Conservation (phyloP, 768 basidiomycete genomes). For the Russula ochroleuca region DNA sequence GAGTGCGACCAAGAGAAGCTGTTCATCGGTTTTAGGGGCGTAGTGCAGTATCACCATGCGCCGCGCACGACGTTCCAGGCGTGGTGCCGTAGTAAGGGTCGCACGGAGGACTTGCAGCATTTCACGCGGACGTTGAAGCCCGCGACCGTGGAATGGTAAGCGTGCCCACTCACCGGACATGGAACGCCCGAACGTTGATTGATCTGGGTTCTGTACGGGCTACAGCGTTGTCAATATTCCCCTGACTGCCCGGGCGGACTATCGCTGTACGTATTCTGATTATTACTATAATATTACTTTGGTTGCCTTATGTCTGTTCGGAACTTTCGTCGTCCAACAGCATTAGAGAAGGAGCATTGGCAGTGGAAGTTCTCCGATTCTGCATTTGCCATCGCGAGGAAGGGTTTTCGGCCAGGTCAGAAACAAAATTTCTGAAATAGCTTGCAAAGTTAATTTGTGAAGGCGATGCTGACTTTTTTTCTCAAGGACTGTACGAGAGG, state of each 20-base stretch:
- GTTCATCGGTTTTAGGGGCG: constrained; percentile 36
- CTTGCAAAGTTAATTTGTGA: too few species aligned
- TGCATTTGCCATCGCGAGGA: constrained; percentile 49
- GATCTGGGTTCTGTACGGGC: background rate
- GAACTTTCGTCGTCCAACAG: constrained; percentile 31
- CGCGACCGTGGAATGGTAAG: constrained; percentile 56
- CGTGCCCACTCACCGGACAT: background rate
- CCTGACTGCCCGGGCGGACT: constrained; percentile 55
- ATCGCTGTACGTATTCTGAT: constrained; percentile 43
- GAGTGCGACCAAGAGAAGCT: constrained; percentile 37
- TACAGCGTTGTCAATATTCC: constrained; percentile 59
- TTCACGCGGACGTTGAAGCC: constrained; percentile 52
- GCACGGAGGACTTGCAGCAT: constrained; percentile 58
- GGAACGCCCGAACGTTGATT: background rate
- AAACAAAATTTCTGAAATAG: background rate
- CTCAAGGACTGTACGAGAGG: constrained; percentile 52
- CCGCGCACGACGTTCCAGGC: constrained; percentile 45
- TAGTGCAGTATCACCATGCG: constrained; percentile 35
- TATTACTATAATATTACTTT: background rate
- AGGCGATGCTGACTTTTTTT: background rate
- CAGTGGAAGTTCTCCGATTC: constrained; percentile 65
- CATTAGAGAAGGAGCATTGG: constrained; percentile 41
- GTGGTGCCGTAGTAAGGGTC: constrained; percentile 44
- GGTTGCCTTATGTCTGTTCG: background rate
- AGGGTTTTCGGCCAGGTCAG: constrained; percentile 50